Evolutionary conservation across 768 basidiomycete species (phyloP), one percentile per base, ranked within the genome.

Genomic region (Gelatoporia subvermispora): DNA sequence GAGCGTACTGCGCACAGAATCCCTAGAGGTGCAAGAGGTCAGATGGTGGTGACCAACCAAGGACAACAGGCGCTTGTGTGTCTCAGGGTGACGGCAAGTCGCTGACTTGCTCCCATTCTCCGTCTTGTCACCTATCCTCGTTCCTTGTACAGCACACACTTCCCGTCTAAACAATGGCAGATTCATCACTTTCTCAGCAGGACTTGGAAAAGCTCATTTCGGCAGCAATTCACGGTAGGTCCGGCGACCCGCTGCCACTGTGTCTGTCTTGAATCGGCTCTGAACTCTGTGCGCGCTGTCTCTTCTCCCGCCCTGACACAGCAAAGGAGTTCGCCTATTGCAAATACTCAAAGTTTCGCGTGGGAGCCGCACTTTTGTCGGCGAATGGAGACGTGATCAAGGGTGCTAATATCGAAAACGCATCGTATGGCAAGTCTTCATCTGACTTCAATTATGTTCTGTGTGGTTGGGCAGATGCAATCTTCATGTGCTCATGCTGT

Each of bases 371-470:
- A 1, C 67, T 97, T 10, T 67, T 97, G 16, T 71, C 83, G 2
- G 61, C 76, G 0, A 79, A 85, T 36, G 90, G 89, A 0, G 65
- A 71, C 8, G 78, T 95, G 18, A 79, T 95, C 50, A 84, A 79
- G 52, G 93, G 95, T 4, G 85, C 87, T 24, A 97, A 96, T 64
- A 77, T 98, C 51, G 96, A 99, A 71, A 97, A 96, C 59, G 93
- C 92, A 0, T 86, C 88, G 0, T 90, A 91, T 59, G 93, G 94
- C 93, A 31, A 36, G 45, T 44, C 28, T 50, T 11, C n/a, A 34
- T 23, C 35, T 23, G 11, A 2, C 21, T 46, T 11, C 21, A 17
- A 24, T 35, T 8, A 3, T 38, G 8, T 31, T 25, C 48, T n/a
- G 15, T 3, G 16, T 5, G 17, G 3, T 4, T 47, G 9, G 9